Evolutionary conservation across 768 basidiomycete species (phyloP), one percentile per base, ranked within the genome.

Genomic region (Boletellus ananiceps): DNA sequence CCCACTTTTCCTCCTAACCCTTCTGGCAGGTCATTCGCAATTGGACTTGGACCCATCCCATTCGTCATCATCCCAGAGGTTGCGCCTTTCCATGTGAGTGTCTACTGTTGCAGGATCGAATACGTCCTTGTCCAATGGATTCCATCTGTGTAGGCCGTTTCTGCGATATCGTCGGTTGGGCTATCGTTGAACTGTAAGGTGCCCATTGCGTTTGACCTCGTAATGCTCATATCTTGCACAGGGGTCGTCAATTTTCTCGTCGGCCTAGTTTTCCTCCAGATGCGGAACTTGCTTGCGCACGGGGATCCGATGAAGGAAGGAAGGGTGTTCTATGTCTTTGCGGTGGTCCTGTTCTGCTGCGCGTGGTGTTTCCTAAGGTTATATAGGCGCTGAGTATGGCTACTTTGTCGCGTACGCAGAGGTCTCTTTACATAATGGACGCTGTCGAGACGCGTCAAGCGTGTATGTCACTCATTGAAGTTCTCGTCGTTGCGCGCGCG

Each of bases 51-150:
- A 1, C 93, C 95, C 2, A 71, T 97, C 31, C 94, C 95, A 0
- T 98, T 93, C 62, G 82, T 98, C 34, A 84, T 97, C 66, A 83
- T 95, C 29, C 83, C 93, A 14, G 93, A 97, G 62, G 82, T 96
- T 18, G 86, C 93, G 2, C 92, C 92, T 2, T 67, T 78, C 43
- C 78, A 86, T 58, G 91, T 86, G 65, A 53, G 88, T 74, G 39
- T 12, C 9, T 35, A 36, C 42, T 18, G 36, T 45, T 19, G 4
- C 18, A 46, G 36, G 32, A 27, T 46, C 12, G 8, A 13, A 1
- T 2, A 12, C n/a, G 2, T 3, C 14, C 21, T 37, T 31, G 8
- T 59, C 29, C 47, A 12, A 34, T 21, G 32, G 35, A 34, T 46
- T 49, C 16, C 36, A 2, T 46, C 29, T 13, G 3, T 11, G 27